Conservation (phyloP, 2,329 filamentous ascomycete genomes). For the Colletotrichum sp. region DNA sequence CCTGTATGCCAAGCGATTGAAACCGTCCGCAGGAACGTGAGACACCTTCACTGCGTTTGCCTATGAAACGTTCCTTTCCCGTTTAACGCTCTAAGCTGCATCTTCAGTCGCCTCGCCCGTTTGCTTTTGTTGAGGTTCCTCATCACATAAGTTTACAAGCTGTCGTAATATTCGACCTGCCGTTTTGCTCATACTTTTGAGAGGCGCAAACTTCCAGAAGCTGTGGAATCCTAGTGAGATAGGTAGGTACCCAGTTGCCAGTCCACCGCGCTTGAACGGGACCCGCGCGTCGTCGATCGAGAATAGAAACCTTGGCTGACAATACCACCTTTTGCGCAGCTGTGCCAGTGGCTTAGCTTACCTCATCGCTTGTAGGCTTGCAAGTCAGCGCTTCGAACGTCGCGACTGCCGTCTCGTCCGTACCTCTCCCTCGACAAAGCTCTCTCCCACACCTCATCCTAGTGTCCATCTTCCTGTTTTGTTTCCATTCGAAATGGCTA, state of each 20-base stretch:
- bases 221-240: neutral
- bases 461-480: neutral
- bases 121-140: neutral
- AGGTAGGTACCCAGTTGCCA: neutral
- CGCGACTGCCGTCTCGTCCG: neutral
- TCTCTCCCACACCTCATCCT: neutral
- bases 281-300: neutral
- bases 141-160: neutral
- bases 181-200: neutral
- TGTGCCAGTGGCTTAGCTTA: constrained; percentile 13
- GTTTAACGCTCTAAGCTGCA: neutral
- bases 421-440: neutral
- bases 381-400: constrained; percentile 1
- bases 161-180: neutral
- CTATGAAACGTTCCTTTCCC: neutral
- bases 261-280: neutral
- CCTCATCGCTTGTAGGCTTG: constrained; percentile 12
- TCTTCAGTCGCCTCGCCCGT: neutral
- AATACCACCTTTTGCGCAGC: neutral
- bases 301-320: neutral
- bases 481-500: neutral
- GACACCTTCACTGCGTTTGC: constrained; percentile 5
- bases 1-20: constrained; percentile 16
- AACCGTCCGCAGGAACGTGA: constrained; percentile 16
- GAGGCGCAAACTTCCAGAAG: neutral